Percentiles rank a stretch among this genome's conserved stretches.
phyloP scores from a whole-genome alignment of 345 rosid genomes.

The Lepidium africanum region DNA sequence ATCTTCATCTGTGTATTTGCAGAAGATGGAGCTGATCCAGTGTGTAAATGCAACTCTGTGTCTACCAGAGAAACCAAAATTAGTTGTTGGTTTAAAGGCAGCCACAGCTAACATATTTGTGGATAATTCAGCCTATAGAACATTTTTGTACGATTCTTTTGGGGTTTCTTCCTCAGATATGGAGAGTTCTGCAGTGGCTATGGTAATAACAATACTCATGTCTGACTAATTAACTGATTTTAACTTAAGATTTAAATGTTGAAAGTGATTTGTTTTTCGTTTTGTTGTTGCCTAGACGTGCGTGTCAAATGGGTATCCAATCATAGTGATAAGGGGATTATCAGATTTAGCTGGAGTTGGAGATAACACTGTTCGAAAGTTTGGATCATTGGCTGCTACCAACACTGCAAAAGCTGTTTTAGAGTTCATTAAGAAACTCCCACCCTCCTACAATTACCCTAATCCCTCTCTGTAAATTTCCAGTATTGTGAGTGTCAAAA shows the following conservation, averaged over 20 bases:
- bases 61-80: slow-evolving; percentile 36
- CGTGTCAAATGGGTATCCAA: slow-evolving; percentile 40
- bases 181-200: slow-evolving; percentile 52
- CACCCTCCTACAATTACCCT: not conserved
- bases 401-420: slow-evolving; percentile 37
- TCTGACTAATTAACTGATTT: not conserved
- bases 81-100: slow-evolving; percentile 39
- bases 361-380: slow-evolving; percentile 14
- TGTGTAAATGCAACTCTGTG: slow-evolving; percentile 16
- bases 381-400: slow-evolving; percentile 38
- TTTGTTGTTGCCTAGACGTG: slow-evolving; percentile 30
- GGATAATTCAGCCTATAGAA: slow-evolving; percentile 45
- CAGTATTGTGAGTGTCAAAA: not conserved
- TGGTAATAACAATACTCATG: slow-evolving; percentile 16
- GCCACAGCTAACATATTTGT: slow-evolving; percentile 42
- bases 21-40: slow-evolving; percentile 27
- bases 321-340: slow-evolving; percentile 38
- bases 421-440: slow-evolving; percentile 25
- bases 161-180: slow-evolving; percentile 41
- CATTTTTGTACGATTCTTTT: slow-evolving; percentile 32
- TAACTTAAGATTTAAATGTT: not conserved
- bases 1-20: not conserved
- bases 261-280: not conserved
- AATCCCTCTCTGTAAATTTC: not conserved
- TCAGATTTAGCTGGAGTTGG: slow-evolving; percentile 51